phyloP scores from a whole-genome alignment of 108 stramenopile species.

The Nitzschia sp. region DNA sequence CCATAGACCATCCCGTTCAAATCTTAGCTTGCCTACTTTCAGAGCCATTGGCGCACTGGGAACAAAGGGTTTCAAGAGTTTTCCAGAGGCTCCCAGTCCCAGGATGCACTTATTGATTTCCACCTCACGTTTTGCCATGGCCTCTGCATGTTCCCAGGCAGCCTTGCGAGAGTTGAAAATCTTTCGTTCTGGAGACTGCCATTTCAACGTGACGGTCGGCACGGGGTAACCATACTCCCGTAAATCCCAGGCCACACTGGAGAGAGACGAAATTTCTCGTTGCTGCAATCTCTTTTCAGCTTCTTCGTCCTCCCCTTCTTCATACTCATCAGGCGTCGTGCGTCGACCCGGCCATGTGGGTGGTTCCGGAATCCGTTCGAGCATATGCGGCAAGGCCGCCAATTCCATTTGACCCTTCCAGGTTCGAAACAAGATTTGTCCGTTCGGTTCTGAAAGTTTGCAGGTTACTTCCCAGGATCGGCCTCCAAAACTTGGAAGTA shows the following conservation, averaged over 20 bases:
- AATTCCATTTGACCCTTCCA: slow-evolving; percentile 48
- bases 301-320: slow-evolving; percentile 25
- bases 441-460: slow-evolving; percentile 40
- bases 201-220: slow-evolving; percentile 45
- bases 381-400: slow-evolving; percentile 70
- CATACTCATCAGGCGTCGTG: slow-evolving; percentile 32
- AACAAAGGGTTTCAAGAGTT: slow-evolving; percentile 50
- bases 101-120: slow-evolving; percentile 65
- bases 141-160: slow-evolving; percentile 62
- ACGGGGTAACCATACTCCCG: slow-evolving; percentile 34
- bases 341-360: slow-evolving; percentile 36
- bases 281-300: slow-evolving; percentile 21
- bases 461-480: slow-evolving; percentile 68
- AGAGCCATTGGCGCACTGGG: slow-evolving; percentile 60
- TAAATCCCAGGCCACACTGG: slow-evolving; percentile 41
- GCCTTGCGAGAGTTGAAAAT: slow-evolving; percentile 68
- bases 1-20: slow-evolving; percentile 86
- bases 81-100: slow-evolving; percentile 66
- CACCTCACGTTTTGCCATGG: slow-evolving; percentile 50
- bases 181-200: slow-evolving; percentile 70
- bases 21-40: slow-evolving; percentile 73
- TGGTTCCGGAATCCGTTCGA: slow-evolving; percentile 50
- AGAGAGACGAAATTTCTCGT: slow-evolving; percentile 39
- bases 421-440: slow-evolving; percentile 31
- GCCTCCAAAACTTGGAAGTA: slow-evolving; percentile 74